Base-by-base conservation (phyloP, 2,329 filamentous ascomycete genomes). In the Monosporascus sp. region DNA sequence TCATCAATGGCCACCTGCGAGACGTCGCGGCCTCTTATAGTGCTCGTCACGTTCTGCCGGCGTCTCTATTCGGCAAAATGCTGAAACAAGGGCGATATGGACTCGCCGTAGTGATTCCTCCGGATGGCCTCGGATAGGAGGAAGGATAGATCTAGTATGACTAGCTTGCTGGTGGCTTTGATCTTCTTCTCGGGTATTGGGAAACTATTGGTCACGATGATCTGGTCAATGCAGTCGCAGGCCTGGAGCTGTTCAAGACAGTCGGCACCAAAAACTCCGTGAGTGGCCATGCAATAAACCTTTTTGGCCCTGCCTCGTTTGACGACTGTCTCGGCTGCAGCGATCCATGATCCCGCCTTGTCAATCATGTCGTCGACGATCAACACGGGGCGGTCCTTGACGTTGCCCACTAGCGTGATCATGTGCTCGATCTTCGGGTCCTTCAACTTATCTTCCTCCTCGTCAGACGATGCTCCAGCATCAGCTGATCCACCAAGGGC, bases 281-380 rank as follows among this genome's bases (percentile, higher is more conserved):
- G 94, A 0, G 94, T 97, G 7, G 93, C 94, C 75, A 99, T 96
- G 77, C 91, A 96, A 73, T 96, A 97, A 37, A 99, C 94, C 72
- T 89, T 94, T 63, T 89, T 96, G 1, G 94, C 94, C 45, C 85
- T 83, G 59, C 94, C 95, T 59, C 88, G 85, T 78, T 97, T 97
- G 50, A 96, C 89, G 2, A 96, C 93, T 1, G 92, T 96, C 76
- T 99, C 94, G 14, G 94, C 94, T 7, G 94, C 94, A 6, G 93
- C 93, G 61, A 99, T 95, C 94, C 94, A 99, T 7, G 90, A 96
- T 15, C 88, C 90, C 9, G 91, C 86, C 75, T 96, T 97, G 74
- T 99, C 94, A 66, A 99, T 97, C 89, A 99, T 97, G 70, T 99
- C 94, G 69, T 99, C 94, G 49, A 99, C 89, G 56, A 99, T 91